Conservation (phyloP, 306 rosid genomes). For the Canavalia gladiata region DNA sequence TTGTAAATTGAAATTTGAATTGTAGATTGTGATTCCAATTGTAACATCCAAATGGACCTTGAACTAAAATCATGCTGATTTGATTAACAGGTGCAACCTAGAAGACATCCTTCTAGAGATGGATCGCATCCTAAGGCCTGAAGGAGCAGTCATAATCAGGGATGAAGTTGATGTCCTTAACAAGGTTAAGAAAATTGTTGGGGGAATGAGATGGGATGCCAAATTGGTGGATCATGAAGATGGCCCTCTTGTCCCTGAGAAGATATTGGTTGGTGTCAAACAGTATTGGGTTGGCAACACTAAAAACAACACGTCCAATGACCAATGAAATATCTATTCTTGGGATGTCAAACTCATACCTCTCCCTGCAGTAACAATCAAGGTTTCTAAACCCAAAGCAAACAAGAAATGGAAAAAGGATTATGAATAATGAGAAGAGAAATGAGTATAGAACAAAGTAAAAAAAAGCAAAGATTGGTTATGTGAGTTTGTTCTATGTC, state of each 20-base stretch:
- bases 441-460: constrained; percentile 30
- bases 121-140: constrained; percentile 93
- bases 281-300: constrained; percentile 79
- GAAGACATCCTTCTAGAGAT: constrained; percentile 95
- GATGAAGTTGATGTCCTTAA: constrained; percentile 85
- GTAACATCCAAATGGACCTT: neutral
- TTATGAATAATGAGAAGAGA: constrained; percentile 21
- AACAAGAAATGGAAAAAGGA: constrained; percentile 21
- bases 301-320: constrained; percentile 61
- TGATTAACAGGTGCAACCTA: constrained; percentile 68
- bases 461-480: constrained; percentile 46
- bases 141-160: constrained; percentile 79
- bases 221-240: constrained; percentile 95
- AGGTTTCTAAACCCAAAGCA: constrained; percentile 37
- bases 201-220: constrained; percentile 90
- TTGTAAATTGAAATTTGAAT: neutral
- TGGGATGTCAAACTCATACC: neutral
- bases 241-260: constrained; percentile 86
- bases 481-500: constrained; percentile 53
- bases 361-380: constrained; percentile 33
- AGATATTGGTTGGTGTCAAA: constrained; percentile 81
- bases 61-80: constrained; percentile 29
- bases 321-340: constrained; percentile 25
- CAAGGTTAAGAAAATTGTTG: constrained; percentile 76
- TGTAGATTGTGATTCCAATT: neutral